These are phyloP conservation scores for Diddensiella transvaalensis DNA, from an alignment of 805 yeast genomes.

Conservation along the genomic window DNA sequence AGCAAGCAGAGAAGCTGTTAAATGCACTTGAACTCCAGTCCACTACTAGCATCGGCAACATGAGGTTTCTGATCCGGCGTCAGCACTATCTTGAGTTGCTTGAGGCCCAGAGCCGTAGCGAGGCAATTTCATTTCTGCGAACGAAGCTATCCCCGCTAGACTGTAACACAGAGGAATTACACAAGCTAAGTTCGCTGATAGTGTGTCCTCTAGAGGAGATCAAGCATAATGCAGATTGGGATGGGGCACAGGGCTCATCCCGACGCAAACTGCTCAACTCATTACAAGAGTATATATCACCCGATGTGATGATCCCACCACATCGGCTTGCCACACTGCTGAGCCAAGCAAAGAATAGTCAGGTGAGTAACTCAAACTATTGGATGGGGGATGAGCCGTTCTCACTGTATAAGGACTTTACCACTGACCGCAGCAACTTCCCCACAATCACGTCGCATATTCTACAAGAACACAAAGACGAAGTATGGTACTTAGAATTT, in stretches of 20 bases:
- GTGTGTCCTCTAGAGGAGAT: conserved; percentile 31
- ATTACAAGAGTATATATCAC: conserved; percentile 46
- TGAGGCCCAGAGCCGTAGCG: conserved; percentile 30
- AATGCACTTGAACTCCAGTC: conserved; percentile 26
- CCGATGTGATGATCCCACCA: conserved; percentile 52
- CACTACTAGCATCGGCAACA: conserved; percentile 24
- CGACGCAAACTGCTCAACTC: conserved; percentile 41
- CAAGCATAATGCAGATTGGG: conserved; percentile 32
- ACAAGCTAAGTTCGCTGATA: conserved; percentile 28
- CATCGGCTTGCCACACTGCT: conserved; percentile 48
- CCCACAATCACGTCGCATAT: conserved; percentile 42
- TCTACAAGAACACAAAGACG: conserved; percentile 55
- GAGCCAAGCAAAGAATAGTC: conserved; percentile 49
- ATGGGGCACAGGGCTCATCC: conserved; percentile 36
- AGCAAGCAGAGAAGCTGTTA: conserved; percentile 34
- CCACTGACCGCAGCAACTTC: conserved; percentile 25
- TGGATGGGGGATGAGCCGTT: conserved; percentile 19
- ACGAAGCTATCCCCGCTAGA: conserved; percentile 35
- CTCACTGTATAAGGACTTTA: conserved; percentile 38
- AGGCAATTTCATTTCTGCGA: conserved; percentile 40
- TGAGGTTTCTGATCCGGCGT: conserved; percentile 37
- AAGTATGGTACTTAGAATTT: conserved; percentile 81
- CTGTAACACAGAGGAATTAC: conserved; percentile 28
- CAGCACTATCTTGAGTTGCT: conserved; percentile 44
- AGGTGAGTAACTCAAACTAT: conserved; percentile 36